A percentile compares a stretch with the other conserved stretches of the same genome.
phyloP scores from a whole-genome alignment of 352 stramenopile species.

The Phytophthora pisi region DNA sequence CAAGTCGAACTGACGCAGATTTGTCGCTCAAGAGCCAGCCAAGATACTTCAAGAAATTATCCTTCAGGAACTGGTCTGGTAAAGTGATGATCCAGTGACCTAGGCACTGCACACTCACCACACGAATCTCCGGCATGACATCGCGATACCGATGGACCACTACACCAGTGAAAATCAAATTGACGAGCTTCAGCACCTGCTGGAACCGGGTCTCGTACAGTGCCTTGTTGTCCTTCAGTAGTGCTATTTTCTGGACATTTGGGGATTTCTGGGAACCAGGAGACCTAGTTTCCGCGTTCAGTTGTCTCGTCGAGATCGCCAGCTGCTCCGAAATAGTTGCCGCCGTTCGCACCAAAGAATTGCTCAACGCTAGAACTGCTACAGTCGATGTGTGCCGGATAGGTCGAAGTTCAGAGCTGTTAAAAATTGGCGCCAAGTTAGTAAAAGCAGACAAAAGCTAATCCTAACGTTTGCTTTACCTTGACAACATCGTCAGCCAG shows the following conservation, averaged over 20 bases:
- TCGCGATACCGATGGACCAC: slow-evolving; percentile 91
- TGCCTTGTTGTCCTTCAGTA: slow-evolving; percentile 70
- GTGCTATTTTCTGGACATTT: slow-evolving; percentile 42
- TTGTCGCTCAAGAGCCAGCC: slow-evolving; percentile 96
- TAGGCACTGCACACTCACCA: slow-evolving; percentile 81
- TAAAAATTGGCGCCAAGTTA: slow-evolving; percentile 12
- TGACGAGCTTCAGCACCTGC: slow-evolving; percentile 65
- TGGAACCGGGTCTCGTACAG: slow-evolving; percentile 68
- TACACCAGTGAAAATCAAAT: slow-evolving; percentile 76
- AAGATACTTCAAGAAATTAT: slow-evolving; percentile 97
- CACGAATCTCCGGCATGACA: slow-evolving; percentile 92
- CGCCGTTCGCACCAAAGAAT: slow-evolving; percentile 62
- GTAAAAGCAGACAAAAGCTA: not conserved
- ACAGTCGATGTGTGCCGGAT: slow-evolving; percentile 84
- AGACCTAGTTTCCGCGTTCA: slow-evolving; percentile 58
- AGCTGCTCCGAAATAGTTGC: slow-evolving; percentile 66
- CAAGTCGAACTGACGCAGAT: slow-evolving; percentile 75
- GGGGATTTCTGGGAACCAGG: slow-evolving; percentile 49
- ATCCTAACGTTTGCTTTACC: slow-evolving; percentile 32
- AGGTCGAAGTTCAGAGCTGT: slow-evolving; percentile 80
- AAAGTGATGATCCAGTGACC: slow-evolving; percentile 84
- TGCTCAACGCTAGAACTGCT: slow-evolving; percentile 68
- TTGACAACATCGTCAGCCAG: slow-evolving; percentile 84
- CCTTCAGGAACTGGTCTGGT: slow-evolving; percentile 91
- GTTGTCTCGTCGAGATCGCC: slow-evolving; percentile 68